Evolutionary conservation across 345 rosid genomes (phyloP).

Genomic region (Hevea brasiliensis): DNA sequence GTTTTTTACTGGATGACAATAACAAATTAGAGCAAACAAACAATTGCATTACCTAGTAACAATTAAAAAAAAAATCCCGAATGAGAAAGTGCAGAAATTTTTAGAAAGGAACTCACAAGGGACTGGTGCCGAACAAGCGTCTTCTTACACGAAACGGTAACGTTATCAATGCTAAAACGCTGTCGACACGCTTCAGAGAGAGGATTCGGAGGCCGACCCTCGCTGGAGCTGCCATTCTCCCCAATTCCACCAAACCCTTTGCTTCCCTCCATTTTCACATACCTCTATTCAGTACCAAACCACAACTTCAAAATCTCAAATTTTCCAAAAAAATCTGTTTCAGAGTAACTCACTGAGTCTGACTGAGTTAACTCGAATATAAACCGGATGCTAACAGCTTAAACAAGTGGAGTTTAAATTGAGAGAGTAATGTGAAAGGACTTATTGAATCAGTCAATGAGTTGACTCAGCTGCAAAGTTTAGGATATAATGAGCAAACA

Average conservation of each 20-base stretch:
- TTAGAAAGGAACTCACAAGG: slow-evolving; percentile 46
- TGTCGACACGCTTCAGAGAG: slow-evolving; percentile 30
- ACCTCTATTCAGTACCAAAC: not conserved
- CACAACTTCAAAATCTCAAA: not conserved
- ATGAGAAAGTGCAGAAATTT: not conserved
- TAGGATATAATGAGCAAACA: not conserved
- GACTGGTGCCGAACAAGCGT: slow-evolving; percentile 73
- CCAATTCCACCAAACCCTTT: slow-evolving; percentile 36
- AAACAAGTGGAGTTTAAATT: not conserved
- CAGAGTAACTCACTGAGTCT: slow-evolving; percentile 3
- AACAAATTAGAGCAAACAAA: no score
- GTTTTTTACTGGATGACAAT: not conserved
- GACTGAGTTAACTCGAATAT: slow-evolving; percentile 5
- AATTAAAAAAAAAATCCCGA: not conserved
- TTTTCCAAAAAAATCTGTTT: not conserved
- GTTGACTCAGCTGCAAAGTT: slow-evolving; percentile 8
- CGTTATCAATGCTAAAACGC: slow-evolving; percentile 33
- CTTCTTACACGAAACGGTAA: slow-evolving; percentile 44
- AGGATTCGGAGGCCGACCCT: slow-evolving; percentile 73
- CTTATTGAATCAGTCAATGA: slow-evolving; percentile 3
- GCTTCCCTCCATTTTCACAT: slow-evolving; percentile 57
- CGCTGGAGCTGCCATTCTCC: slow-evolving; percentile 56
- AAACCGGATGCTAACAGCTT: not conserved
- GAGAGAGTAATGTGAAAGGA: not conserved
- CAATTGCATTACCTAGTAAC: not conserved